A percentile compares a stretch with the other conserved stretches of the same genome.
Evolutionary conservation across 768 basidiomycete genomes (phyloP).

Genomic region (Mycena haematopus): DNA sequence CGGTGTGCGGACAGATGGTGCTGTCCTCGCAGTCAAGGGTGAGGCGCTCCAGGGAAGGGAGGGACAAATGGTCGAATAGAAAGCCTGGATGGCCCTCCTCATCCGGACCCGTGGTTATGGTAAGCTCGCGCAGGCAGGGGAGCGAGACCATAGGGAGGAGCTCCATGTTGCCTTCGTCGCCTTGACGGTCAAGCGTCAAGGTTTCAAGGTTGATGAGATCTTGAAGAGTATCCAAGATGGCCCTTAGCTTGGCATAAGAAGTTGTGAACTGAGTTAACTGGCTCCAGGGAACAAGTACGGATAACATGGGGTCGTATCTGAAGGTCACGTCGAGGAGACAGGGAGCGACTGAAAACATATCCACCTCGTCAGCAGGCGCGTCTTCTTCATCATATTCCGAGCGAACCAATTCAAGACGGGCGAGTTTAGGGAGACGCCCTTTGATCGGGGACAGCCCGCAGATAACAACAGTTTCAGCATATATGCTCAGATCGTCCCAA

Average conservation of each 20-base stretch:
- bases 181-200: constrained; percentile 4
- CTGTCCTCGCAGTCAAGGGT: constrained; percentile 1
- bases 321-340: neutral
- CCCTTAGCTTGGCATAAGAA: neutral
- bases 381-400: neutral
- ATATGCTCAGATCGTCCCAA: constrained; percentile 13
- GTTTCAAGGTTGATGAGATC: constrained; percentile 3
- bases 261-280: constrained; percentile 7
- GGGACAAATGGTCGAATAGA: constrained; percentile 1
- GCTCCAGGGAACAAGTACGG: constrained; percentile 2
- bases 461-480: neutral
- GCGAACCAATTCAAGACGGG: neutral
- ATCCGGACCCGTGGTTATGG: neutral
- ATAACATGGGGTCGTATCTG: neutral
- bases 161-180: neutral
- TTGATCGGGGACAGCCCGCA: neutral
- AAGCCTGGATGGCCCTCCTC: neutral
- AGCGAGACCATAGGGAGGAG: neutral
- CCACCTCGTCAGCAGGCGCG: neutral
- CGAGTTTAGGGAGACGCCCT: neutral
- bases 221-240: neutral
- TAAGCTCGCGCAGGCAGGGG: constrained; percentile 1
- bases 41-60: neutral
- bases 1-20: constrained; percentile 1
- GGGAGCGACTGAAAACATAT: constrained; percentile 6